phyloP scores from a whole-genome alignment of 2,329 filamentous ascomycete genomes.

The Blumeria graminis region DNA sequence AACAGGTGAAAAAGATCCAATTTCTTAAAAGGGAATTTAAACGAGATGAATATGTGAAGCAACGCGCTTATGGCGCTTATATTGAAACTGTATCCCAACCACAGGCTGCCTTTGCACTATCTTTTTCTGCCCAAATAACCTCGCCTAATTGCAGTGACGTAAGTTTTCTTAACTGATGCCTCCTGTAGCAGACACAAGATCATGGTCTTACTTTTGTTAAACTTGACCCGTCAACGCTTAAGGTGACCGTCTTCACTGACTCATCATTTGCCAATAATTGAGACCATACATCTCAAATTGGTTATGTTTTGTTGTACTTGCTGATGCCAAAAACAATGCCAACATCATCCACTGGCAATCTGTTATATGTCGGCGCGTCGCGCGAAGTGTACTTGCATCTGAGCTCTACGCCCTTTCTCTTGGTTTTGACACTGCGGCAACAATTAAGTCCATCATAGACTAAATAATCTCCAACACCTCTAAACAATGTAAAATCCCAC shows the following conservation, averaged over 20 bases:
- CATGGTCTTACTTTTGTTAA: not conserved
- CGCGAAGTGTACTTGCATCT: no score
- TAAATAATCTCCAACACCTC: not conserved
- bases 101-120: not conserved
- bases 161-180: not conserved
- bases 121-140: not conserved
- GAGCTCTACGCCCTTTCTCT: no score
- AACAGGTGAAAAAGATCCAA: no score
- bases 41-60: not conserved
- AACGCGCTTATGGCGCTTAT: not conserved
- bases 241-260: not conserved
- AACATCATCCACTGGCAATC: no score
- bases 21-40: not conserved
- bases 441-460: slow-evolving; percentile 1
- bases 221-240: not conserved
- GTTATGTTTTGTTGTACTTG: no score
- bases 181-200: not conserved
- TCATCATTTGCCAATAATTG: not conserved
- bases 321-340: no score
- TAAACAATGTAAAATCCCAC: no score
- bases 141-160: no score
- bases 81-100: slow-evolving; percentile 2
- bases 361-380: no score
- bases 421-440: no score
- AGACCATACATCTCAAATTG: not conserved